Conservation (phyloP, 305 asterid species). For the Ruellia speciosa region DNA sequence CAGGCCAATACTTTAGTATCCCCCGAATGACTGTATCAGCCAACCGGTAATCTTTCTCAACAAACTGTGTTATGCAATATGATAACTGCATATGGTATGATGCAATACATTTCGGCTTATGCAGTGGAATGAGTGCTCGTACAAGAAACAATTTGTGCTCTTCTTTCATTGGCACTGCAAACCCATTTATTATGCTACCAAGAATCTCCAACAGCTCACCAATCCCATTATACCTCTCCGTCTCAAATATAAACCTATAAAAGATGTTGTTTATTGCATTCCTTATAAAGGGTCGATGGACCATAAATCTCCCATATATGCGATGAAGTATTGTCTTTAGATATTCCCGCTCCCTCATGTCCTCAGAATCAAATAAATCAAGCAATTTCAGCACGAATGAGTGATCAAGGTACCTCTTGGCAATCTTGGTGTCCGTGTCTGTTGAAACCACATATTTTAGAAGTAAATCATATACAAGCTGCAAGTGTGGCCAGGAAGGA, state of each 20-base stretch:
- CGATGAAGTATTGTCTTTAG: slow-evolving; percentile 80
- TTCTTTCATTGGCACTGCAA: slow-evolving; percentile 85
- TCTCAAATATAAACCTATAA: slow-evolving; percentile 68
- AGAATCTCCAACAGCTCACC: slow-evolving; percentile 78
- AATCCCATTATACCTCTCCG: slow-evolving; percentile 62
- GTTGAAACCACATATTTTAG: slow-evolving; percentile 55
- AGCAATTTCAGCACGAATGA: slow-evolving; percentile 64
- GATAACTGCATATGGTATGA: slow-evolving; percentile 71
- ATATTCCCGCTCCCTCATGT: slow-evolving; percentile 78
- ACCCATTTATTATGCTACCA: slow-evolving; percentile 78
- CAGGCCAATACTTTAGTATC: slow-evolving; percentile 73
- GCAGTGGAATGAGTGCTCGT: slow-evolving; percentile 72
- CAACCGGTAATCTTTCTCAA: slow-evolving; percentile 74
- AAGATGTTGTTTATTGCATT: slow-evolving; percentile 64
- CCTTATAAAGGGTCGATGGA: slow-evolving; percentile 81
- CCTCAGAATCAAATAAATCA: slow-evolving; percentile 75
- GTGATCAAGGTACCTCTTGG: slow-evolving; percentile 74
- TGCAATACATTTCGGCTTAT: slow-evolving; percentile 57
- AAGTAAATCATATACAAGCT: slow-evolving; percentile 64
- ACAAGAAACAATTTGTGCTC: slow-evolving; percentile 82
- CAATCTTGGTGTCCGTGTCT: slow-evolving; percentile 62
- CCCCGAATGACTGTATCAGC: slow-evolving; percentile 67
- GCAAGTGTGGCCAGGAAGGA: slow-evolving; percentile 80
- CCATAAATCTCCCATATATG: slow-evolving; percentile 83
- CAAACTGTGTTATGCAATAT: slow-evolving; percentile 68